Evolutionary conservation across 768 basidiomycete species (phyloP).

Genomic region (Postia placenta): DNA sequence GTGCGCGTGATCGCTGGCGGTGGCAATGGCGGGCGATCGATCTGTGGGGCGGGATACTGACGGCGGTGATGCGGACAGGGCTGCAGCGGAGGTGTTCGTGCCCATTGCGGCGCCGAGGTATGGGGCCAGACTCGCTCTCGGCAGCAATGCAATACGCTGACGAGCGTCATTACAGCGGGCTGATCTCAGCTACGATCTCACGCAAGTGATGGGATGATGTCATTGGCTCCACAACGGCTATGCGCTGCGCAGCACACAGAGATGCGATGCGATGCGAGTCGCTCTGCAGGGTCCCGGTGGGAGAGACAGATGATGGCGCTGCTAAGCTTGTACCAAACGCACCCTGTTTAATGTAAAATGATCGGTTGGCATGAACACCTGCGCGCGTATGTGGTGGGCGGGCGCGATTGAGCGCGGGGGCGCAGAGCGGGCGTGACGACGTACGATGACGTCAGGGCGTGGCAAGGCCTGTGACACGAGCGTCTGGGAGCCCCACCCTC

Average conservation of each 20-base stretch:
- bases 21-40: not conserved
- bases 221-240: not conserved
- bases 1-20: not conserved
- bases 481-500: not conserved
- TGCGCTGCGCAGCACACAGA: not conserved
- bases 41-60: not conserved
- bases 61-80: constrained; percentile 32
- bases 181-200: constrained; percentile 55
- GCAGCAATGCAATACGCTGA: not conserved
- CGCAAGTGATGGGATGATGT: constrained; percentile 12
- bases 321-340: not conserved
- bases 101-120: constrained; percentile 85
- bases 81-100: constrained; percentile 79
- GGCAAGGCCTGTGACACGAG: not conserved
- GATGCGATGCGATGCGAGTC: not conserved
- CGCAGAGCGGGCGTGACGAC: not conserved
- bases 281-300: no score
- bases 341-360: no score
- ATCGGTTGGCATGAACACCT: no score
- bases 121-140: constrained; percentile 16
- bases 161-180: constrained; percentile 32
- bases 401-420: not conserved
- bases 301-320: no score
- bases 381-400: not conserved
- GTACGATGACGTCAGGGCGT: not conserved